Evolutionary conservation across 2,329 filamentous ascomycete genomes (phyloP).

Genomic region (Hymenotorrendiella dingleyae): DNA sequence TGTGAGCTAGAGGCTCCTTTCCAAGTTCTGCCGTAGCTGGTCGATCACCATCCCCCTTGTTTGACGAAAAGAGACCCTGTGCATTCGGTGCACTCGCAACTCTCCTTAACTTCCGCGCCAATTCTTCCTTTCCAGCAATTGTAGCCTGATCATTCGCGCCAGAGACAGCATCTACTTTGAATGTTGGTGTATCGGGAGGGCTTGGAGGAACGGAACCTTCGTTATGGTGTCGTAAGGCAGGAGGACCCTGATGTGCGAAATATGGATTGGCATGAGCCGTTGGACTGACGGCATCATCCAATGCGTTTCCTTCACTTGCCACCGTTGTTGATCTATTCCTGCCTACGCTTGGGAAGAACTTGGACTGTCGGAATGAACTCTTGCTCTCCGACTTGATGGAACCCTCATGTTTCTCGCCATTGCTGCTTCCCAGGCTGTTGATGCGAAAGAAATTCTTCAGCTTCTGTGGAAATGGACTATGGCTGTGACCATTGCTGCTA

Average conservation of each 20-base stretch:
- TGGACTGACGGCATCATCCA: conserved; percentile 85
- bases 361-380: conserved; percentile 69
- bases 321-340: conserved; percentile 86
- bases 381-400: conserved; percentile 30
- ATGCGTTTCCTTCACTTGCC: conserved; percentile 83
- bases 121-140: conserved; percentile 80
- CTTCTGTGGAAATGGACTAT: conserved; percentile 59
- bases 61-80: conserved; percentile 75
- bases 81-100: conserved; percentile 97
- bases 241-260: conserved; percentile 92
- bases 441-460: conserved; percentile 68
- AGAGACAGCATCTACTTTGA: conserved; percentile 65
- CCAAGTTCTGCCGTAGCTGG: conserved; percentile 81
- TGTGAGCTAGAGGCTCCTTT: conserved; percentile 68
- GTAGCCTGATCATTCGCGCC: conserved; percentile 60
- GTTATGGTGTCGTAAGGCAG: conserved; percentile 89
- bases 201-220: conserved; percentile 88
- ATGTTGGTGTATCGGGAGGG: conserved; percentile 79
- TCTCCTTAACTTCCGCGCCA: conserved; percentile 85
- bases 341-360: conserved; percentile 82
- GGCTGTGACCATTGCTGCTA: conserved; percentile 43
- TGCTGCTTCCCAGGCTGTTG: conserved; percentile 40
- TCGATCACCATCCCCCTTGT: conserved; percentile 54
- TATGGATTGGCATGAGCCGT: conserved; percentile 95
- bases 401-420: conserved; percentile 35